Base-by-base conservation (phyloP, 306 rosid species). In the Castanea sativa region DNA sequence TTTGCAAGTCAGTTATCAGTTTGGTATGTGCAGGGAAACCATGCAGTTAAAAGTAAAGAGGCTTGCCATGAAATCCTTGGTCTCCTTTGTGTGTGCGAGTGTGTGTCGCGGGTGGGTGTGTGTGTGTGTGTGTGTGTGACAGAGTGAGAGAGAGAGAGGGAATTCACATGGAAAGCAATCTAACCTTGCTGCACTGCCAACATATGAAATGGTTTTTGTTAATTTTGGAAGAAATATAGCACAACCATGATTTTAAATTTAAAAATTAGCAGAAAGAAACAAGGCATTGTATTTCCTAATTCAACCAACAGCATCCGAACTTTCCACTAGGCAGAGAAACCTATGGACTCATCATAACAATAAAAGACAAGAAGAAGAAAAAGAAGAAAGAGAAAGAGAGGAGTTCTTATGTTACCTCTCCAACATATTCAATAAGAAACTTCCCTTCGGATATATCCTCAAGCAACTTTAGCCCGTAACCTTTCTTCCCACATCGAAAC, bases 341-440 rank as follows among this genome's bases (percentile, higher is more conserved):
- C 30, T 59, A 23, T 10, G 32, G 33, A 23, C 5, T 23, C 32
- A 59, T 18, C 53, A 49, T 49, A 49, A 49, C 53, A 49, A 49
- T 49, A 23, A 79, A 79, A 27, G 9, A 18, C 16, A 7, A 71
- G 41, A 67, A 74, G 21, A 53, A 80, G 69, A 56, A 69, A 12
- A 56, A 81, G 58, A 65, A 56, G 61, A 16, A 56, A 81, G 58
- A 58, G 58, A 68, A 72, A 59, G 75, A 25, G 68, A 71, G 71
- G 52, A 60, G 58, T 30, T 30, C 51, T 60, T 12, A 32, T 35
- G 35, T 88, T 91, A 96, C 99, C 98, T 96, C 99, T 75, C 99
- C 99, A 78, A 96, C 97, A 57, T 96, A 96, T 90, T 96, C 99
- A 87, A 90, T 93, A 77, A 96, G 96, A 85, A 96, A 96, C 73